phyloP scores from a whole-genome alignment of 225 moss, liverwort and hornwort genomes.

The Sphagnum tenellum region DNA sequence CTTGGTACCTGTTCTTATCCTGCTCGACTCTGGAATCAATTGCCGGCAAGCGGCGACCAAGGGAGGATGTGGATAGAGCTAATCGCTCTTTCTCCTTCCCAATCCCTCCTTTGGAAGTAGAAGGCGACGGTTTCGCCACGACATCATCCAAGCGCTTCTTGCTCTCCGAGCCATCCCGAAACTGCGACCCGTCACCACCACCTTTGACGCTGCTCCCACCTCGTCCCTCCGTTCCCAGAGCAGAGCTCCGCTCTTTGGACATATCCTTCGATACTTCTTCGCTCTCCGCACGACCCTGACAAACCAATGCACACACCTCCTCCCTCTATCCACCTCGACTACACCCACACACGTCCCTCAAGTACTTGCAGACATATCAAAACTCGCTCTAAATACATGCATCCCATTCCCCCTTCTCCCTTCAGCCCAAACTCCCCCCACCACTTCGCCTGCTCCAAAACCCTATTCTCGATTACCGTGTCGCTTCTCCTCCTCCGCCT shows the following conservation, averaged over 20 bases:
- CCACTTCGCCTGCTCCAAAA: too few species aligned
- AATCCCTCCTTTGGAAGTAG: conserved; percentile 80
- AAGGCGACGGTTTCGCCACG: conserved; percentile 75
- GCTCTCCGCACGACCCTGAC: too few species aligned
- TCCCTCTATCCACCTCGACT: too few species aligned
- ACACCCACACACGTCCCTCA: too few species aligned
- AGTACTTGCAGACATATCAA: too few species aligned
- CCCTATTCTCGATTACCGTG: too few species aligned
- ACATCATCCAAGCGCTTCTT: conserved; percentile 89
- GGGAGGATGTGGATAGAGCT: conserved; percentile 39
- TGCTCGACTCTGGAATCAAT: conserved; percentile 42
- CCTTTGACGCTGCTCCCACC: conserved; percentile 44
- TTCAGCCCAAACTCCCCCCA: too few species aligned
- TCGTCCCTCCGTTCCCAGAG: conserved; percentile 52
- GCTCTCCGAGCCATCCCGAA: conserved; percentile 41
- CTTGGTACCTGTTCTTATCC: conserved; percentile 80
- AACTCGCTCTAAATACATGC: too few species aligned
- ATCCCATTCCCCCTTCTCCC: too few species aligned
- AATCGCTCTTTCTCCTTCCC: conserved; percentile 62
- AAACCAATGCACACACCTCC: too few species aligned
- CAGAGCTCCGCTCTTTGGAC: conserved; percentile 58
- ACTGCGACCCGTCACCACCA: conserved; percentile 43
- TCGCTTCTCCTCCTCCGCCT: too few species aligned
- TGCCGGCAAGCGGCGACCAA: conserved; percentile 37
- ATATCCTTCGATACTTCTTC: conserved; percentile 18